Conservation (phyloP, 1,284 basidiomycete genomes). For the Sparassis latifolia region DNA sequence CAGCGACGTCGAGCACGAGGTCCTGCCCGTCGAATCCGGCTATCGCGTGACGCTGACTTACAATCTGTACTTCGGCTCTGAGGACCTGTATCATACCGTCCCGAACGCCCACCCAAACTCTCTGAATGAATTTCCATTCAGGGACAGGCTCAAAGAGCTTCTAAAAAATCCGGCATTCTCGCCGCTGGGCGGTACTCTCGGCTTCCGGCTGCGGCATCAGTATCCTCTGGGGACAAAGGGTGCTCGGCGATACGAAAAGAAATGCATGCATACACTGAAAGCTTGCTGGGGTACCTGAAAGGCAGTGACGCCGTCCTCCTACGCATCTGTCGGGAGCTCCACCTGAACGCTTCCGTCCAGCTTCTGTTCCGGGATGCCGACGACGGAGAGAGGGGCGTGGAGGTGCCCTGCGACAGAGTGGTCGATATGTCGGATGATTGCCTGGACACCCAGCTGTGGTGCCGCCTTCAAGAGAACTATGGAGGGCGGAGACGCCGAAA, state of each 20-base stretch:
- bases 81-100: too few relatives aligned
- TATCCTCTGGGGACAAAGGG: not conserved
- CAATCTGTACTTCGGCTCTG: constrained; percentile 24
- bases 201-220: too few relatives aligned
- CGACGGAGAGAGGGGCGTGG: not conserved
- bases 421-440: too few relatives aligned
- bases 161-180: too few relatives aligned
- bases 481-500: too few relatives aligned
- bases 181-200: too few relatives aligned
- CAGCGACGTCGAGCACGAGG: constrained; percentile 41
- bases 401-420: not conserved
- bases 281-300: not conserved
- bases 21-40: constrained; percentile 33
- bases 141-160: too few relatives aligned
- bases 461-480: too few relatives aligned
- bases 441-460: too few relatives aligned
- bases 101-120: not conserved
- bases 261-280: not conserved
- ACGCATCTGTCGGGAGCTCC: not conserved
- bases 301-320: not conserved
- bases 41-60: constrained; percentile 37
- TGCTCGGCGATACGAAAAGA: not conserved
- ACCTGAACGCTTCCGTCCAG: not conserved
- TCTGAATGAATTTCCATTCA: too few relatives aligned
- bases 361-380: not conserved